Percentiles rank a stretch among this genome's conserved stretches.
Conservation (phyloP, 2,329 filamentous ascomycete species). For the Neofusicoccum umdonicola region DNA sequence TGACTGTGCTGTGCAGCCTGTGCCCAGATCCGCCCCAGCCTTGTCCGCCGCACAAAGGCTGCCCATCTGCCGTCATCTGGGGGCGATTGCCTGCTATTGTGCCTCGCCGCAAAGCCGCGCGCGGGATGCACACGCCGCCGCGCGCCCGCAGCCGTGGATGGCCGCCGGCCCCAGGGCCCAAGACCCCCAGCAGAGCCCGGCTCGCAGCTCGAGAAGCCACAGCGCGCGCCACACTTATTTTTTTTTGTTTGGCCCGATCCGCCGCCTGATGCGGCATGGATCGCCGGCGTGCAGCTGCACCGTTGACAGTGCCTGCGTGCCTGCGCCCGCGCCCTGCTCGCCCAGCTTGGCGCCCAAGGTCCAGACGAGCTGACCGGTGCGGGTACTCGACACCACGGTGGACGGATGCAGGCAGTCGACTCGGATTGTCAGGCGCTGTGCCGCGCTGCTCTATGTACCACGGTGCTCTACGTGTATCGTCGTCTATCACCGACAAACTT, state of each 20-base stretch:
- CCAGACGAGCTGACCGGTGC: conserved; percentile 2
- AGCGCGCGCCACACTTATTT: conserved; percentile 1
- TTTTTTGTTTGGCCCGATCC: not conserved
- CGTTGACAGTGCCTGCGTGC: not conserved
- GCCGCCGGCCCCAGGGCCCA: not conserved
- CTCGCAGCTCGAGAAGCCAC: not conserved
- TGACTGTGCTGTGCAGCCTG: conserved; percentile 8
- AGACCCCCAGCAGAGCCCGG: not conserved
- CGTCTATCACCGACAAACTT: not conserved
- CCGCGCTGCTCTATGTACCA: not conserved
- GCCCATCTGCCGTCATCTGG: not conserved
- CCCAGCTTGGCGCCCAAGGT: not conserved
- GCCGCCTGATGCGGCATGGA: not conserved
- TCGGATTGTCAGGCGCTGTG: not conserved
- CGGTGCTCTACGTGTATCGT: not conserved
- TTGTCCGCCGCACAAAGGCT: not conserved
- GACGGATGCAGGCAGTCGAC: not conserved
- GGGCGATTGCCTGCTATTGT: not conserved
- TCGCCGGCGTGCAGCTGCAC: not conserved
- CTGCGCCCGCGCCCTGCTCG: not conserved
- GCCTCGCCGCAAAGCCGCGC: not conserved
- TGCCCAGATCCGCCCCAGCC: not conserved
- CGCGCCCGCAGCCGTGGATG: not conserved
- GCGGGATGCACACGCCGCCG: conserved; percentile 5
- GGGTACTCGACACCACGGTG: not conserved